Evolutionary conservation across 2,329 filamentous ascomycete species (phyloP), one percentile per base, ranked within the genome.

Genomic region (Talaromyces sp.): DNA sequence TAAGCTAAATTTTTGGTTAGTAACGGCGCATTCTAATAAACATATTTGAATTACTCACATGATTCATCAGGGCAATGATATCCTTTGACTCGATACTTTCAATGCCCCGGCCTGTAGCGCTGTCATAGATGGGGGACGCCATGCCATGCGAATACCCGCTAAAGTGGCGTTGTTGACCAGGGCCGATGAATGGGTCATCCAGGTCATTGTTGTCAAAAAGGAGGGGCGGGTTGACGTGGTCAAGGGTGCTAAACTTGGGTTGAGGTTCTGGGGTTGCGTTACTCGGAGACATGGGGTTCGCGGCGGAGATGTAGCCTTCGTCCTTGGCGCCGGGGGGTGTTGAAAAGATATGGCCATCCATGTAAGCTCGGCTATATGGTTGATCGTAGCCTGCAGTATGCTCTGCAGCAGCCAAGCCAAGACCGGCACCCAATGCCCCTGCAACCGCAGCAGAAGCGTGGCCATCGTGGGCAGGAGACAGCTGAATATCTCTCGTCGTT

Each of bases 41-140:
- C 62, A 47, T 53, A 59, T 49, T 8, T 25, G 54, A 1, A 8
- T 39, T 57, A 81, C 86, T 82, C 78, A 88, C 85, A 75, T 99
- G 95, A 72, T 99, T 93, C 95, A 99, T 99, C 63, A 99, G 80
- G 27, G 93, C 92, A 65, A 99, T 90, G 69, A 99, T 96, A 71
- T 99, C 95, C 77, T 96, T 95, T 53, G 92, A 96, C 73, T 98
- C 89, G 57, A 99, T 98, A 55, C 89, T 85, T 67, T 98, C 93
- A 58, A 96, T 90, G 36, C 92, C 93, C 64, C 86, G 88, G 58
- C 93, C 93, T 1, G 91, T 96, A 3, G 93, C 85, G 62, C 91
- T 88, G 72, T 99, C 95, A 70, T 96, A 98, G 22, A 98, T 81
- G 2, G 93, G 93, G 32, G 92, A 95, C 3, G 82, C 84, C 84